These are phyloP conservation scores for Brassica nigra DNA, from an alignment of 345 rosid species.

Conservation along the genomic window DNA sequence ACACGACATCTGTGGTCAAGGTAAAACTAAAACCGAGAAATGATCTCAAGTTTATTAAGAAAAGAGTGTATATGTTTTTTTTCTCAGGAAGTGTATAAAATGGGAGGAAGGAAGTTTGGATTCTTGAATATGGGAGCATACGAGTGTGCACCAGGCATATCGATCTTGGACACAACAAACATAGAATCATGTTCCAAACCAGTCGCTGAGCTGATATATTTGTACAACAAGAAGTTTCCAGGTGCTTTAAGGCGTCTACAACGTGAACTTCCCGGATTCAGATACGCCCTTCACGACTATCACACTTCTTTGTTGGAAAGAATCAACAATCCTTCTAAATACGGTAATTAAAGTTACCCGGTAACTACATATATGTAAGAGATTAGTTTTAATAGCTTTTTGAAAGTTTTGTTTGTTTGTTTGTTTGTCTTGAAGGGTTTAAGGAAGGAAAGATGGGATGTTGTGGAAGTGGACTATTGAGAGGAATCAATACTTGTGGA, in stretches of 20 bases:
- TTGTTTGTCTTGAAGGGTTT: not conserved
- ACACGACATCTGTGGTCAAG: conserved; percentile 41
- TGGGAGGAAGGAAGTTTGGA: not conserved
- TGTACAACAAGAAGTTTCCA: conserved; percentile 38
- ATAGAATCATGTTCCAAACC: not conserved
- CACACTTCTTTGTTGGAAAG: conserved; percentile 32
- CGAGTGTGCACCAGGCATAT: not conserved
- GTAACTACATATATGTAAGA: not conserved
- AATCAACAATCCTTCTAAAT: conserved; percentile 39
- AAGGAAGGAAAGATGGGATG: not conserved
- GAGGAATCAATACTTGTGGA: not conserved
- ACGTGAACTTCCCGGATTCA: conserved; percentile 38
- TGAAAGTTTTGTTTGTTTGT: not conserved
- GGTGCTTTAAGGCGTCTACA: conserved; percentile 22
- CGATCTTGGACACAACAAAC: not conserved
- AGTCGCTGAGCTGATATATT: not conserved
- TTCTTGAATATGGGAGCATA: not conserved
- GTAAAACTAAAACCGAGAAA: conserved; percentile 25
- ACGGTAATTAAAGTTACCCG: not conserved
- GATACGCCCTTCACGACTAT: conserved; percentile 40
- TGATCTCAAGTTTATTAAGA: not conserved
- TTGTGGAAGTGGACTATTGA: not conserved
- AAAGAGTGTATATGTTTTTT: conserved; percentile 6
- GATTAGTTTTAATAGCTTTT: not conserved
- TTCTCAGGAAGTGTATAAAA: conserved; percentile 44